Evolutionary conservation across 2,329 filamentous ascomycete species (phyloP), one percentile per base, ranked within the genome.

Genomic region (Colletotrichum sp.): DNA sequence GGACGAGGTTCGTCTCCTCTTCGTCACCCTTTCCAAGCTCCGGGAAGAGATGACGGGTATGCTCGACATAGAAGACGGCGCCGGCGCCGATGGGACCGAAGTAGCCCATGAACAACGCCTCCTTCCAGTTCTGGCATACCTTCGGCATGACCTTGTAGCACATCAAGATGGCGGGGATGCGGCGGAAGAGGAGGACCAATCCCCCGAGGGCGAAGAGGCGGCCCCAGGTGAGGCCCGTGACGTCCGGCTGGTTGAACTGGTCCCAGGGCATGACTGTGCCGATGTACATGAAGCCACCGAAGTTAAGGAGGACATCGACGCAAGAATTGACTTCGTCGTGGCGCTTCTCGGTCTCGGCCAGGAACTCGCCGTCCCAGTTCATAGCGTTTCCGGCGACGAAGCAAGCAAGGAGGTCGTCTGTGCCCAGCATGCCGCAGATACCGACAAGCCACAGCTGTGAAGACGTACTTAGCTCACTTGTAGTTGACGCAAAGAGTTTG

Each of bases 71-170:
- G 82, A 95, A 96, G 32, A 95, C 89, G 1, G 94, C 94, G n/a
- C 92, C 93, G 12, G 94, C 93, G 4, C 94, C 94, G 66, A 96
- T 95, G 0, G 94, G 94, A 0, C 94, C 94, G 79, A 96, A 96
- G 76, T 92, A 92, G 0, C 91, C 91, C 89, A 92, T 90, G 74
- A 92, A 92, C 0, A 92, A 78, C 0, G 90, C 91, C 76, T 92
- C 90, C 78, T 88, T 90, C 85, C 87, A 91, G 78, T 86, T 83
- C 21, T 86, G 86, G 72, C 88, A 86, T 0, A 88, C 85, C 2
- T 83, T 82, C 0, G 90, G 89, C 88, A 92, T 90, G 7, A 90
- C 81, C 78, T 88, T 90, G 81, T 92, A 92, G 2, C 86, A 83
- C 16, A 88, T 68, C 65, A 92, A 80, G 18, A 92, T 87, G 4